phyloP scores from a whole-genome alignment of 73 alveolate species.

The Paramecium sonneborni region DNA sequence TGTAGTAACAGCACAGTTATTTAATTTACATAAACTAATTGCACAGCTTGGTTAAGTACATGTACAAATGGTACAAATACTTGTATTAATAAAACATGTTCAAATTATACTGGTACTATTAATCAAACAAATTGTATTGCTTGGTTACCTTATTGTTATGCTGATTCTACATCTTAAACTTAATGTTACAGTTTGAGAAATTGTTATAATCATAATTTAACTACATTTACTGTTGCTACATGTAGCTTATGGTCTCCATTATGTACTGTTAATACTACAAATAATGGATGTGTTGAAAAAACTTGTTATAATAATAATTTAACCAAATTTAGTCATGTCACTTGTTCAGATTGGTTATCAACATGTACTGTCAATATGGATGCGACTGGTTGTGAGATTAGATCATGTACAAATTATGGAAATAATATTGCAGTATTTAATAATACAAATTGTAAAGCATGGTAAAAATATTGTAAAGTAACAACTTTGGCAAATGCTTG shows the following conservation, averaged over 20 bases:
- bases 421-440: not conserved
- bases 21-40: not conserved
- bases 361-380: not conserved
- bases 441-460: not conserved
- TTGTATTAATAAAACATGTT: not conserved
- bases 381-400: not conserved
- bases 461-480: not conserved
- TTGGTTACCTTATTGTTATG: not conserved
- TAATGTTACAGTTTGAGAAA: not conserved
- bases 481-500: not conserved
- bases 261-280: conserved; percentile 29
- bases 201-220: not conserved
- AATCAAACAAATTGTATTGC: not conserved
- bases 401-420: not conserved
- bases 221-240: not conserved
- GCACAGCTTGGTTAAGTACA: not conserved
- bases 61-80: not conserved
- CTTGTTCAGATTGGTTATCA: not conserved
- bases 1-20: not conserved
- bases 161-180: not conserved
- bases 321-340: not conserved
- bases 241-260: not conserved
- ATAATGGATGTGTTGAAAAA: not conserved
- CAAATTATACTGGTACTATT: not conserved
- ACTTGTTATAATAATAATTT: not conserved